Base-by-base conservation (phyloP, 345 rosid species). In the Chamaenerion angustifolium region DNA sequence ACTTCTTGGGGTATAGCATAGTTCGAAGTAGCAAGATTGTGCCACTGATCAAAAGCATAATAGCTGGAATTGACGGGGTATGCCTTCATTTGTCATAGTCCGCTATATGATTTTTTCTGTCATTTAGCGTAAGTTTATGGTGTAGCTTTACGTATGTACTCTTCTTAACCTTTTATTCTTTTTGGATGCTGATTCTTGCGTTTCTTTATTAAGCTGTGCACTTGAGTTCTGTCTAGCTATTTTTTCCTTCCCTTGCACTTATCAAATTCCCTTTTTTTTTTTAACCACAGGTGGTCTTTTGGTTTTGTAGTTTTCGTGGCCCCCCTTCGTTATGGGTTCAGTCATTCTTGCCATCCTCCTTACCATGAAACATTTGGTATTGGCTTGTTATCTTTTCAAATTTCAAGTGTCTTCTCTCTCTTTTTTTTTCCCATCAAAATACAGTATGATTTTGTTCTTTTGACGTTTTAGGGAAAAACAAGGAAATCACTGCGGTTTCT, bases 261-360 rank as follows among this genome's bases (percentile, higher is more conserved):
- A 72, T 68, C 49, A 55, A 51, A 60, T 59, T 60, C 56, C 37
- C 61, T 67, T 63, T 31, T 68, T 75, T 63, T 67, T 63, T 31
- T 68, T 75, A 77, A 79, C 81, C 58, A 64, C 77, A 70, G 76
- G 74, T 66, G 63, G 46, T 76, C 37, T 78, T 75, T 77, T 76
- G 61, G 61, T 70, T 79, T 77, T 93, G 94, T 74, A 93, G 99
- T 93, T 93, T 73, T 79, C 80, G 0, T 93, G 99, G 99, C 96
- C 94, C 51, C 99, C 99, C 58, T 93, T 93, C 72, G 76, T 88
- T 57, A 77, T 88, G 96, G 99, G 99, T 70, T 88, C 86, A 54
- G 44, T 65, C 64, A 79, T 85, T 67, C 96, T 93, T 54, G 78
- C 78, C 10, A 64, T 82, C 62, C 77, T 93, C 65, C 83, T 77